A percentile compares a stretch with the other conserved stretches of the same genome.
Evolutionary conservation across 352 stramenopile species (phyloP).

Genomic region (Globisporangium abappressorium): DNA sequence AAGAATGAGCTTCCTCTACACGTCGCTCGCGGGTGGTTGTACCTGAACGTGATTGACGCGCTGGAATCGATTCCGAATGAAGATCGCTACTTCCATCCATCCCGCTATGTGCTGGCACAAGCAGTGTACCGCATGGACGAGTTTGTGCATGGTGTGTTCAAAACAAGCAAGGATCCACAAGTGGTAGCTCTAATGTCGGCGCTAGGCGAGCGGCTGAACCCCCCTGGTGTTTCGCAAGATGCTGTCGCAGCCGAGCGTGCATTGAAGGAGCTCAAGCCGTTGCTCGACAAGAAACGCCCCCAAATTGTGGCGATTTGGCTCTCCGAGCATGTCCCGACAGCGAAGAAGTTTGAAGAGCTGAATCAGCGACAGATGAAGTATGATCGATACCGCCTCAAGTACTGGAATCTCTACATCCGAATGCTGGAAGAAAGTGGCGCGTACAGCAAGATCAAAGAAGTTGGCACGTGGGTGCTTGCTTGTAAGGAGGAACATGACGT

Average conservation of each 20-base stretch:
- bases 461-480: conserved; percentile 61
- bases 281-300: conserved; percentile 66
- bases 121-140: conserved; percentile 50
- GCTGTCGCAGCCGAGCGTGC: conserved; percentile 34
- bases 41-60: conserved; percentile 67
- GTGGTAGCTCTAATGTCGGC: conserved; percentile 21
- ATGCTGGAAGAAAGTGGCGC: conserved; percentile 49
- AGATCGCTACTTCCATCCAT: conserved; percentile 81
- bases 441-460: conserved; percentile 65
- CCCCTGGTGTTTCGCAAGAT: conserved; percentile 17
- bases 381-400: conserved; percentile 73
- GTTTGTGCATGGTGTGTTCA: conserved; percentile 23
- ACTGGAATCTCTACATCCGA: conserved; percentile 62
- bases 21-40: conserved; percentile 36
- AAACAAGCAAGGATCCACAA: conserved; percentile 12
- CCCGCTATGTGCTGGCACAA: conserved; percentile 53
- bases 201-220: conserved; percentile 21
- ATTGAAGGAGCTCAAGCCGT: conserved; percentile 47
- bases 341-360: conserved; percentile 79
- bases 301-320: conserved; percentile 76
- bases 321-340: conserved; percentile 58
- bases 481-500: conserved; percentile 85
- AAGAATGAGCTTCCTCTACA: conserved; percentile 15
- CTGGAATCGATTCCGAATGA: conserved; percentile 74
- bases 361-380: conserved; percentile 85